Conservation (phyloP, 257 asterid species). For the Solanum stenotomum region DNA sequence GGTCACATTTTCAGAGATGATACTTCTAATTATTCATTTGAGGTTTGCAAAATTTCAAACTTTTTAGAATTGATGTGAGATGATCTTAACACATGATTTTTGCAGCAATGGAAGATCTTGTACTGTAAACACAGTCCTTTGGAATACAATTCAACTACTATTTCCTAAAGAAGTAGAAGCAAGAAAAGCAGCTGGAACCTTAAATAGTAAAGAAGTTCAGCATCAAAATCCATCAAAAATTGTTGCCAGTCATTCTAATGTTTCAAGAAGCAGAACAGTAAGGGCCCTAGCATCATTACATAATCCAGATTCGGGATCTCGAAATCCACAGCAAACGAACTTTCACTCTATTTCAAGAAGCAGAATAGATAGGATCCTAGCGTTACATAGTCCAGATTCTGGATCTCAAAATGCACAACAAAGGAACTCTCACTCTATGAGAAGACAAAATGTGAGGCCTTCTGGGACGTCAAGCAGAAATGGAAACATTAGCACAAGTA, state of each 20-base stretch:
- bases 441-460: constrained; percentile 18
- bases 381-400: constrained; percentile 21
- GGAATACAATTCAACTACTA: neutral
- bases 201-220: constrained; percentile 8
- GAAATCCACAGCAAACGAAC: neutral
- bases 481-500: neutral
- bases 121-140: constrained; percentile 37
- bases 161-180: constrained; percentile 53
- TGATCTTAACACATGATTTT: neutral
- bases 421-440: neutral
- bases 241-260: neutral
- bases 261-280: constrained; percentile 15
- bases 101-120: constrained; percentile 68
- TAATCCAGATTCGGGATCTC: constrained; percentile 25
- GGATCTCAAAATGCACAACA: constrained; percentile 3
- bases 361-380: constrained; percentile 16
- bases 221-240: neutral
- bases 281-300: constrained; percentile 7
- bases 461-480: constrained; percentile 13
- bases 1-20: neutral
- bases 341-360: too few relatives aligned
- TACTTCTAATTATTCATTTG: neutral
- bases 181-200: constrained; percentile 33
- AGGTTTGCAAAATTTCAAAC: neutral
- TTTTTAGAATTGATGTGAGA: neutral